phyloP scores from a whole-genome alignment of 106 monocot species.

The Dendrobium nobile region DNA sequence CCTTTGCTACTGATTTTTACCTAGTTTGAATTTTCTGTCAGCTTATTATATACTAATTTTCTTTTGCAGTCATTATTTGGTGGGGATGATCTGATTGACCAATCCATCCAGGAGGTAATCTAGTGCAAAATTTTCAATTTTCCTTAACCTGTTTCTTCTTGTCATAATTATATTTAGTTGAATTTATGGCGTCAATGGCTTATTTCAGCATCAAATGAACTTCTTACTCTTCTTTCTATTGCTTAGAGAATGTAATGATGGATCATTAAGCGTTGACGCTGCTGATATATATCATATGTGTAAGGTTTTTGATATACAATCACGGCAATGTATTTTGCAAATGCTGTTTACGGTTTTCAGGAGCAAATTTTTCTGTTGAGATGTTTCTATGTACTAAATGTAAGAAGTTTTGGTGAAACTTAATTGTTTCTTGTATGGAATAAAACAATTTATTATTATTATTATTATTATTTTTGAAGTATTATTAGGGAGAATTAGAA shows the following conservation, averaged over 20 bases:
- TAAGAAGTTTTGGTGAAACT: not conserved
- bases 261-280: not conserved
- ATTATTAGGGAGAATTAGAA: too few species aligned
- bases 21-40: not conserved
- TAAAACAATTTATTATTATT: too few species aligned
- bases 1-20: not conserved
- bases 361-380: not conserved
- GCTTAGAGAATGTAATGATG: not conserved
- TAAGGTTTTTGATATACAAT: not conserved
- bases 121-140: not conserved
- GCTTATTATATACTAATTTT: not conserved
- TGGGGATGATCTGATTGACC: constrained; percentile 59
- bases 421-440: not conserved
- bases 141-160: not conserved
- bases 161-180: not conserved
- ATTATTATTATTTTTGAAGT: too few species aligned
- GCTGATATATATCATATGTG: not conserved
- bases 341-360: not conserved
- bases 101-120: constrained; percentile 83
- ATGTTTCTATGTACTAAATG: not conserved
- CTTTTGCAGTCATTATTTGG: constrained; percentile 62
- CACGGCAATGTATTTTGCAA: not conserved
- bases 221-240: not conserved
- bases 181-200: not conserved
- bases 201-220: not conserved